Evolutionary conservation across 345 rosid species (phyloP).

Genomic region (Corchorus olitorius): DNA sequence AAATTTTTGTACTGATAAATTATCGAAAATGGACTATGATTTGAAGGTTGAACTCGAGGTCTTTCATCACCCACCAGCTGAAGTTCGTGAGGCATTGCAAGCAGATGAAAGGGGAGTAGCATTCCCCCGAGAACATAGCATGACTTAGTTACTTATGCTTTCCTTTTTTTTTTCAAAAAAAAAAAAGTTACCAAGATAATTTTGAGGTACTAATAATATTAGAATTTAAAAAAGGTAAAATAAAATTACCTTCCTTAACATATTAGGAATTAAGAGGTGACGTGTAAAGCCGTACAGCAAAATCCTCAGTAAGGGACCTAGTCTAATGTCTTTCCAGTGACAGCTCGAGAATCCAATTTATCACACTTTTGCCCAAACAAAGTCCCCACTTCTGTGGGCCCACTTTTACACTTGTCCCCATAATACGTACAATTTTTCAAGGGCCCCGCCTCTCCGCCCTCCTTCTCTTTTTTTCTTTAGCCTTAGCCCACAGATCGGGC

Average conservation of each 20-base stretch:
- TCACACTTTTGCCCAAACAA: background rate
- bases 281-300: background rate
- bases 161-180: no score
- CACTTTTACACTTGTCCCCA: conserved; percentile 8
- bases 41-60: no score
- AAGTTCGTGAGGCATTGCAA: no score
- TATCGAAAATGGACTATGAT: no score
- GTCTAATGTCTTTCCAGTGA: background rate
- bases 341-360: background rate
- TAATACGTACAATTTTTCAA: background rate
- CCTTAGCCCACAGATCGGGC: background rate
- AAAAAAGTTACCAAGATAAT: no score
- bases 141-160: no score
- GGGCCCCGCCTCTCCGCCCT: background rate
- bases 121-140: no score
- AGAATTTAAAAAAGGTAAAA: background rate
- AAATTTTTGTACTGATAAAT: no score
- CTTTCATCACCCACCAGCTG: no score
- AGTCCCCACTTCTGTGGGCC: background rate
- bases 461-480: background rate
- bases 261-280: background rate
- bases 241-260: background rate
- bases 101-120: no score
- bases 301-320: background rate
- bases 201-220: no score